Base-by-base conservation (phyloP, 768 basidiomycete genomes). In the Boletus bicolor region DNA sequence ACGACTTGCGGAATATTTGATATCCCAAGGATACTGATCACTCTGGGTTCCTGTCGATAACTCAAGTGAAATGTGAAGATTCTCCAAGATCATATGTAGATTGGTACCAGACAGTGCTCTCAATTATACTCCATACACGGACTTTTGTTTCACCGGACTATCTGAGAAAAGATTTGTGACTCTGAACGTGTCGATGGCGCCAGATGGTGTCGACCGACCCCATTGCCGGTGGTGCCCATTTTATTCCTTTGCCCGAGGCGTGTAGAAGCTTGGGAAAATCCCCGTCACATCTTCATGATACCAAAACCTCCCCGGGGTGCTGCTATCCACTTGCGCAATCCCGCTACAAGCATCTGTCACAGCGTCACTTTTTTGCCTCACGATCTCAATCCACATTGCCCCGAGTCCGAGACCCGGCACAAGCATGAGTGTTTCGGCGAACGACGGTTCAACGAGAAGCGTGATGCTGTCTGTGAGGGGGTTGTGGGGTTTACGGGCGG, bases 331-430 rank as follows among this genome's bases (percentile, higher is more conserved):
- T 42, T 51, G 52, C 1, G 36, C 60, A 7, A 47, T 50, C 2
- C 51, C 60, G 4, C 19, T n/a, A n/a, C 37, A 19, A 14, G 24
- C 15, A 17, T 47, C 47, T 11, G 7, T 8, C 14, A 57, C 54
- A 1, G 46, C 48, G 11, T 67, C 53, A 11, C 10, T 35, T 46
- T 61, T 66, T 53, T 68, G 66, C 32, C 82, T 77, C 30, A 72
- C 82, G 12, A 89, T 75, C 70, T 91, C 87, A 21, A 89, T 81
- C 81, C 83, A 91, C 44, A 83, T 80, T 19, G 81, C 86, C 4
- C 78, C 79, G 14, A 90, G 59, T 0, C 84, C 85, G 74, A 89
- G 79, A 5, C 86, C 84, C 6, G 76, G 70, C 5, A 59, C 67
- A 0, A 66, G 62, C 3, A 66, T 61, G 37, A 87, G 62, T 37